Conservation (phyloP, 169 alveolate genomes). For the Plasmodium reichenowi region DNA sequence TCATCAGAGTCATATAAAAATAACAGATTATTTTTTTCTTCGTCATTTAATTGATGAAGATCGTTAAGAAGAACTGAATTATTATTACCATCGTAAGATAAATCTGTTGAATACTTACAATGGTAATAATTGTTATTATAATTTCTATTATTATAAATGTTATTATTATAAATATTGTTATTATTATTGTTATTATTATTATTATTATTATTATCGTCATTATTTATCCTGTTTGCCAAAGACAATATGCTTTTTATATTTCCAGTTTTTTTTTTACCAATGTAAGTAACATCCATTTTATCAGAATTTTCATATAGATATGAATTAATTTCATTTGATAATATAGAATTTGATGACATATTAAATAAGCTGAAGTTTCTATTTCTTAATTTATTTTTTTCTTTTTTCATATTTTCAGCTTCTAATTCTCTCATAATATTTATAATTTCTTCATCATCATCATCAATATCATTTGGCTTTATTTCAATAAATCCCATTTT, state of each 20-base stretch:
- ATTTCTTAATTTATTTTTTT: constrained; percentile 9
- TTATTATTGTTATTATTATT: constrained; percentile 26
- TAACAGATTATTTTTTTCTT: not conserved
- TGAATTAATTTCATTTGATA: not conserved
- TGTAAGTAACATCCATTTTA: not conserved
- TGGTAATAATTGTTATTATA: not conserved
- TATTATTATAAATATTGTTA: not conserved
- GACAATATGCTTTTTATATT: constrained; percentile 29
- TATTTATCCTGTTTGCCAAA: constrained; percentile 30
- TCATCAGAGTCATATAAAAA: no score
- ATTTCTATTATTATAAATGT: not conserved
- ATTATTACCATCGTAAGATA: not conserved
- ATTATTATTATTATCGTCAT: constrained; percentile 14
- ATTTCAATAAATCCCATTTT: constrained; percentile 1
- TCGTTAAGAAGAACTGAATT: not conserved
- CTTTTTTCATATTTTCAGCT: constrained; percentile 7
- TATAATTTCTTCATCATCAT: not conserved
- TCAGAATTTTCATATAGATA: not conserved
- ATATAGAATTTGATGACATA: no score
- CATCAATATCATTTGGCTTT: not conserved
- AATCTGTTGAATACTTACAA: not conserved
- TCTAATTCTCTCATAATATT: not conserved
- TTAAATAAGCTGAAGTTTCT: not conserved
- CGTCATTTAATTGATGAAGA: not conserved
- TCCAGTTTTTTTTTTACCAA: constrained; percentile 19